A percentile compares a stretch with the other conserved stretches of the same genome.
Evolutionary conservation across 2,329 filamentous ascomycete species (phyloP).

Genomic region (Diaporthe caulivora): DNA sequence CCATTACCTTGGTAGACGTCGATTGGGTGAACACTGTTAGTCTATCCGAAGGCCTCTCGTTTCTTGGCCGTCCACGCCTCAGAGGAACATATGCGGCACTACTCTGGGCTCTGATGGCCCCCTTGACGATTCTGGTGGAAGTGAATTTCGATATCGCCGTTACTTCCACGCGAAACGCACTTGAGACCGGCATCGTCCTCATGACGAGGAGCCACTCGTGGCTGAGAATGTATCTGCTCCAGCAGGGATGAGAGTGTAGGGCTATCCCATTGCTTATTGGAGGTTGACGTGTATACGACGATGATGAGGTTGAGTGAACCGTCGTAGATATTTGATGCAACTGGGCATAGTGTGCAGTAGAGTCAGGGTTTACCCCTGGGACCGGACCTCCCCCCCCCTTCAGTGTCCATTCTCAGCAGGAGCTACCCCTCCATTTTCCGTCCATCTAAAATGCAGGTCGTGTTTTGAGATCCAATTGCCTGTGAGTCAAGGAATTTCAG

Average conservation of each 20-base stretch:
- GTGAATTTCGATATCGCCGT: background rate
- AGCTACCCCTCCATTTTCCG: conserved; percentile 28
- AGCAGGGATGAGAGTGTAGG: too few species aligned
- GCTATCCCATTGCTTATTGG: background rate
- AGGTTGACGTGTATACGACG: background rate
- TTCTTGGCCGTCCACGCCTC: background rate
- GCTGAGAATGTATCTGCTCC: background rate
- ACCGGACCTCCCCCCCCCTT: background rate
- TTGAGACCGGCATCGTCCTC: background rate
- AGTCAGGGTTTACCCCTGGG: background rate
- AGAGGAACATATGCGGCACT: background rate
- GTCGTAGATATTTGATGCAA: background rate
- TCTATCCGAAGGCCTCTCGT: background rate
- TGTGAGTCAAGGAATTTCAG: conserved; percentile 33
- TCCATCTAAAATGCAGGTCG: background rate
- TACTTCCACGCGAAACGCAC: background rate
- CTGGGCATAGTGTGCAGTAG: background rate
- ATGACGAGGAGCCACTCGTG: background rate
- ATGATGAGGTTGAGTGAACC: background rate
- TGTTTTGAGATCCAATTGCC: background rate
- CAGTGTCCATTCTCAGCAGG: background rate
- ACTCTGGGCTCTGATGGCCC: background rate
- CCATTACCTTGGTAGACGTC: conserved; percentile 8
- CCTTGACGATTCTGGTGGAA: background rate
- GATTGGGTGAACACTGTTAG: conserved; percentile 27